Percentiles rank a stretch among this genome's conserved stretches.
These are phyloP conservation scores for Sophora flavescens DNA, from an alignment of 306 rosid species.

Conservation along the genomic window DNA sequence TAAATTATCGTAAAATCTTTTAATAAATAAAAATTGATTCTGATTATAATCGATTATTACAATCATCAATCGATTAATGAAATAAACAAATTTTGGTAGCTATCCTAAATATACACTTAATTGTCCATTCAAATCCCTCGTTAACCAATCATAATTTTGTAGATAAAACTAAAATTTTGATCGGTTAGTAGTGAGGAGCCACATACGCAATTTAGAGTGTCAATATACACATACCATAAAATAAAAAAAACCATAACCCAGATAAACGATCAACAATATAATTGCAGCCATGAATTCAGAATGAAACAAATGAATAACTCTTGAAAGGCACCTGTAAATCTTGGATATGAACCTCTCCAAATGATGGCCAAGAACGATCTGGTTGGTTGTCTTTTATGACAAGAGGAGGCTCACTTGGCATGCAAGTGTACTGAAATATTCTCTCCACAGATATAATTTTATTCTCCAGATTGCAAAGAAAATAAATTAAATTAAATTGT, in stretches of 20 bases:
- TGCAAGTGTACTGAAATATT: conserved; percentile 73
- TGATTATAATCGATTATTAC: no score
- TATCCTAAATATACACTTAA: no score
- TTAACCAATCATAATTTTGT: no score
- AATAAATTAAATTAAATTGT: conserved; percentile 60
- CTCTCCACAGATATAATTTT: conserved; percentile 90
- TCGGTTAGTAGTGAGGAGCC: no score
- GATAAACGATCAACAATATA: neutral
- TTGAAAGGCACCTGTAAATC: conserved; percentile 68
- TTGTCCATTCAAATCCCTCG: no score
- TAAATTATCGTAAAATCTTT: no score
- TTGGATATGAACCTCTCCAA: conserved; percentile 73
- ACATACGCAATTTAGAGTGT: no score
- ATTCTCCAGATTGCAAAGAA: conserved; percentile 73
- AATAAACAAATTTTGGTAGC: no score
- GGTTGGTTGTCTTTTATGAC: conserved; percentile 65
- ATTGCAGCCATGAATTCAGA: conserved; percentile 1
- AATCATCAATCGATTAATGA: no score
- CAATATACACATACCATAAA: no score
- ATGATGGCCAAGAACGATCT: conserved; percentile 71
- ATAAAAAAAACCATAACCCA: neutral
- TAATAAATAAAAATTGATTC: no score
- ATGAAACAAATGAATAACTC: neutral
- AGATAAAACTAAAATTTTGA: no score
- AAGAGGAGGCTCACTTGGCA: conserved; percentile 84